These are phyloP conservation scores for Saposhnikovia divaricata DNA, from an alignment of 129 eudicot species.

Conservation along the genomic window DNA sequence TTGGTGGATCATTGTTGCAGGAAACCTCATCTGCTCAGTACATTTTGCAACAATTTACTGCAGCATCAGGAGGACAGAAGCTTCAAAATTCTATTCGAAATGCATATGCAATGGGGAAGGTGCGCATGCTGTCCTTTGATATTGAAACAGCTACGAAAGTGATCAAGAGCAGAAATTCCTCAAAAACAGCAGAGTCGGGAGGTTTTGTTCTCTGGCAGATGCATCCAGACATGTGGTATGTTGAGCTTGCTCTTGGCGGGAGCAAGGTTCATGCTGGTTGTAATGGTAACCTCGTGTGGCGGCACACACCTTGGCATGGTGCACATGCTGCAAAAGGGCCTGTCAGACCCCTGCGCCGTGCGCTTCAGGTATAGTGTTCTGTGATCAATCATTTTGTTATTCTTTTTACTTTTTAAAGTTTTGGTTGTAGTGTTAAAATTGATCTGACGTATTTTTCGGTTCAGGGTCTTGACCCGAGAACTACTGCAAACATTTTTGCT, in stretches of 20 bases:
- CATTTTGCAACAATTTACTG: constrained; percentile 80
- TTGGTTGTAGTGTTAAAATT: neutral
- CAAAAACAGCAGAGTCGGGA: constrained; percentile 79
- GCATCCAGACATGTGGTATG: constrained; percentile 95
- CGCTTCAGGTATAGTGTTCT: constrained; percentile 54
- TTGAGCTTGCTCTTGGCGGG: constrained; percentile 85
- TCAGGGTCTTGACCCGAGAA: constrained; percentile 87
- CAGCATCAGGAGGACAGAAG: constrained; percentile 85
- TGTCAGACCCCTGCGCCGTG: constrained; percentile 87
- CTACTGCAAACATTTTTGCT: constrained; percentile 84
- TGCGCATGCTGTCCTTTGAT: constrained; percentile 76
- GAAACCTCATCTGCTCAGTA: constrained; percentile 95
- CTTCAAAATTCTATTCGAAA: constrained; percentile 61
- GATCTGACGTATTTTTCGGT: neutral
- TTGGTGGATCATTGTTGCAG: constrained; percentile 29
- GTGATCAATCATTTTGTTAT: neutral
- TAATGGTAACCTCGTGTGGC: constrained; percentile 86
- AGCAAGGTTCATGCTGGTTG: constrained; percentile 97
- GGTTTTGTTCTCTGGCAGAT: constrained; percentile 93
- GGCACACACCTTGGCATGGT: constrained; percentile 95
- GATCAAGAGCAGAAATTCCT: constrained; percentile 58
- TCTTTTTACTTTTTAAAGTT: neutral
- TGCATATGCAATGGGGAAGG: constrained; percentile 88
- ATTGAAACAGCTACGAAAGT: constrained; percentile 85
- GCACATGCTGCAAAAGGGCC: constrained; percentile 96